Base-by-base conservation (phyloP, 768 basidiomycete species). In the Cantharellus cinnabarinus region DNA sequence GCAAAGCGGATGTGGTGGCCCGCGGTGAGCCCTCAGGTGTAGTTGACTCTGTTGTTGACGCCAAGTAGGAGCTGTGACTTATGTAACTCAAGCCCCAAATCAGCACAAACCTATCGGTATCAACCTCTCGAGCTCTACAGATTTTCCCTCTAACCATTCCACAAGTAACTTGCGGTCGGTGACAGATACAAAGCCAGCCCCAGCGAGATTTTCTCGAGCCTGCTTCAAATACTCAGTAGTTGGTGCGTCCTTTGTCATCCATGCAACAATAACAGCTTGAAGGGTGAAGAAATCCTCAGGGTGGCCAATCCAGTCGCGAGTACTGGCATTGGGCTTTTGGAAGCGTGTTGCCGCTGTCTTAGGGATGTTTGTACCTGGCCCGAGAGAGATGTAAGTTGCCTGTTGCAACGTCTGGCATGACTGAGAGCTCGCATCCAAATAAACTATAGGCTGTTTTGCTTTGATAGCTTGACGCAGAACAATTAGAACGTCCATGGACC, bases 221-320 rank as follows among this genome's bases (percentile, higher is more conserved):
- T 85, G 82, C 67, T 82, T 84, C 79, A 94, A 81, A 71, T 98
- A 98, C 63, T 93, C 89, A 14, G 83, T 85, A 39, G 81, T 79
- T 0, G 79, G 74, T 0, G 79, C 78, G 67, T 88, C 85, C 52
- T 79, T 74, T 40, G 84, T 74, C 2, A 81, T 71, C 85, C 83
- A 98, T 38, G 85, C 83, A n/a, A 93, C 74, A 64, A 86, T 83
- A 4, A 98, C 74, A 1, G 89, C 84, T 57, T 86, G 85, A 10
- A 91, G 70, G 5, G 85, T 76, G 69, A 85, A 89, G 63, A 84
- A 83, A 54, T 86, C 83, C n/a, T 73, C 63, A 0, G 71, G 69
- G 15, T 65, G 64, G 7, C 65, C 57, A 7, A 61, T 64, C 0
- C 76, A 74, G 42, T 74, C 72, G 7, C 70, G 69, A 59, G 70